Conservation (phyloP, 352 stramenopile species). For the Globisporangium okanoganense region DNA sequence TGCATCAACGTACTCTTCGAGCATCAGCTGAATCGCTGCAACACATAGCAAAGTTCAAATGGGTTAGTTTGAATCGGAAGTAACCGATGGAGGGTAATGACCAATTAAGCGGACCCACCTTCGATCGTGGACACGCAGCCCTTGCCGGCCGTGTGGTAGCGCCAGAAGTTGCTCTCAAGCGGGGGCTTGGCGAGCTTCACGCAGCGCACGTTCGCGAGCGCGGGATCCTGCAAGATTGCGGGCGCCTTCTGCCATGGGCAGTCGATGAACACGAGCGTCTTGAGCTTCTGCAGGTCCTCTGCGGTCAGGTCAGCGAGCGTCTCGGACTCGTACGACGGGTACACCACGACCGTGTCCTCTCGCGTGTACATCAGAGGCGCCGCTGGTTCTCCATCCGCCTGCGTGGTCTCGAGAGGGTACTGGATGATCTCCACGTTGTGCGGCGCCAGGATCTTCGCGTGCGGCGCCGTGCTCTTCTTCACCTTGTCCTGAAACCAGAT, state of each 20-base stretch:
- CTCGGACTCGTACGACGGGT: constrained; percentile 67
- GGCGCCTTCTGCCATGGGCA: constrained; percentile 85
- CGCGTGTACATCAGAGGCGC: constrained; percentile 44
- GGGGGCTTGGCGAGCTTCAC: constrained; percentile 79
- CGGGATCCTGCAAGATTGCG: constrained; percentile 57
- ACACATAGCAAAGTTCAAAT: not conserved
- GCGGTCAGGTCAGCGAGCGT: constrained; percentile 54
- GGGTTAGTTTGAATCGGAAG: not conserved
- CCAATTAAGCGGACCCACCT: constrained; percentile 33
- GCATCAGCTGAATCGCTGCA: constrained; percentile 81
- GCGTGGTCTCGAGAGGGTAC: constrained; percentile 33
- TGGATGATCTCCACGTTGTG: constrained; percentile 70
- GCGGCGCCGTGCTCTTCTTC: constrained; percentile 87
- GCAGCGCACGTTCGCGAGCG: constrained; percentile 51
- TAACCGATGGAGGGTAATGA: not conserved
- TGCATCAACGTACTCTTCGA: constrained; percentile 65
- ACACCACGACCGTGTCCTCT: constrained; percentile 69
- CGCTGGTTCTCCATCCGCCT: not conserved
- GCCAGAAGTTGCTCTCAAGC: constrained; percentile 84
- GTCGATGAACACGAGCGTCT: constrained; percentile 85
- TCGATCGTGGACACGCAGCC: constrained; percentile 89
- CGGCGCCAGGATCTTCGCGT: constrained; percentile 75
- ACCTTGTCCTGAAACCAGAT: constrained; percentile 88
- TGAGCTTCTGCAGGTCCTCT: constrained; percentile 53
- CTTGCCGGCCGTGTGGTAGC: constrained; percentile 80